These are phyloP conservation scores for Pterocarpus santalinus DNA, from an alignment of 306 rosid genomes.

Conservation along the genomic window DNA sequence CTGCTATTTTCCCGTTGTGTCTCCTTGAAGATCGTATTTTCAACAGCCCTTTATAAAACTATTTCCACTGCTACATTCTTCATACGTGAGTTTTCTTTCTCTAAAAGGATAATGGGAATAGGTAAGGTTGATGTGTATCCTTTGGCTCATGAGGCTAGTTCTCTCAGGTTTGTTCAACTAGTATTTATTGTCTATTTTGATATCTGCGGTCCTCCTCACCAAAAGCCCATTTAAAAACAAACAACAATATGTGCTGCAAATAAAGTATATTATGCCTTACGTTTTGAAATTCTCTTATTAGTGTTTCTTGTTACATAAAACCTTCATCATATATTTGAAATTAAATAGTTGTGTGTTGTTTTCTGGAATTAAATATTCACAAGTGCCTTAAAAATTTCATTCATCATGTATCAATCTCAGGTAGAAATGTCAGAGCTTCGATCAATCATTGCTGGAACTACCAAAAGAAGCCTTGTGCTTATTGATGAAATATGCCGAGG, in stretches of 20 bases:
- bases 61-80: no score
- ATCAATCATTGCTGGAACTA: constrained; percentile 74
- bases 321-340: background rate
- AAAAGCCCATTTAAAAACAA: background rate
- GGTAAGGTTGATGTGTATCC: no score
- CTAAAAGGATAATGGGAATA: no score
- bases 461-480: constrained; percentile 88
- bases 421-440: constrained; percentile 97
- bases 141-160: no score
- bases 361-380: constrained; percentile 6
- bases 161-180: no score
- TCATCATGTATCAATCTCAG: constrained; percentile 55
- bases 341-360: constrained; percentile 30
- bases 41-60: no score
- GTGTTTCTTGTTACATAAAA: background rate
- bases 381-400: constrained; percentile 25
- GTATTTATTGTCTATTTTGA: no score
- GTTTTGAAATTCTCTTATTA: background rate
- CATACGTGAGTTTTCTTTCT: no score
- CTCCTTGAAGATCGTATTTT: no score
- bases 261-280: no score
- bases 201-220: no score
- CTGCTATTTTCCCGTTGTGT: no score
- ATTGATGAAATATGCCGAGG: constrained; percentile 98
- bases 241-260: background rate